These are phyloP conservation scores for Heliamphora exappendiculata DNA, from an alignment of 148 eudicot genomes.

Conservation along the genomic window DNA sequence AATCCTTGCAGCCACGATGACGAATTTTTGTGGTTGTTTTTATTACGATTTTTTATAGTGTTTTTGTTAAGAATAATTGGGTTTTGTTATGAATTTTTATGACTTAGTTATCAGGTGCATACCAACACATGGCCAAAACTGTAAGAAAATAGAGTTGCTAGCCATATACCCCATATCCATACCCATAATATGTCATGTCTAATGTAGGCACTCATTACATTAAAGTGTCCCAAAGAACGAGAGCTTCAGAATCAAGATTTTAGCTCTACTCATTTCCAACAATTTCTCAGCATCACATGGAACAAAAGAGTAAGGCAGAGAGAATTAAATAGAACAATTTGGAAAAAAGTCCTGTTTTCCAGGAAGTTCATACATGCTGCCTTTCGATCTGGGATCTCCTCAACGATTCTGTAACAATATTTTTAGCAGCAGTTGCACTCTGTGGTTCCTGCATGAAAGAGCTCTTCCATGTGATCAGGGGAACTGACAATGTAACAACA, in stretches of 20 bases:
- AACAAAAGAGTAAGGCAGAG: not conserved
- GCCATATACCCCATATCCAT: not conserved
- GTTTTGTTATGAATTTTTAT: too few relatives aligned
- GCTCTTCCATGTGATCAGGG: constrained; percentile 7
- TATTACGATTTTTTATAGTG: too few relatives aligned
- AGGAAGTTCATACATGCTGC: constrained; percentile 51
- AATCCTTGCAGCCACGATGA: too few relatives aligned
- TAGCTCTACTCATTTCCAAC: not conserved
- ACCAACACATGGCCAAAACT: too few relatives aligned
- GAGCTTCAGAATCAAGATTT: constrained; percentile 1
- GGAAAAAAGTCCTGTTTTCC: not conserved
- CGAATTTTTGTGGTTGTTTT: too few relatives aligned
- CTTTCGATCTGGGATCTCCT: constrained; percentile 61
- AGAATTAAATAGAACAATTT: not conserved
- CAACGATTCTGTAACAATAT: constrained; percentile 49
- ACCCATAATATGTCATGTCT: not conserved
- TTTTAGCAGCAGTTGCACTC: constrained; percentile 39
- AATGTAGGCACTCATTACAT: not conserved
- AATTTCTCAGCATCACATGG: not conserved
- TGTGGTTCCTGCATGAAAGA: constrained; percentile 40
- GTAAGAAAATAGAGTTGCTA: not conserved
- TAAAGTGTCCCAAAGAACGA: not conserved
- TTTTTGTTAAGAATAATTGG: too few relatives aligned
- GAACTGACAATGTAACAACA: not conserved
- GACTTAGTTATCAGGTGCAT: too few relatives aligned